Evolutionary conservation across 768 basidiomycete genomes (phyloP).

Genomic region (Auricularia cornea): DNA sequence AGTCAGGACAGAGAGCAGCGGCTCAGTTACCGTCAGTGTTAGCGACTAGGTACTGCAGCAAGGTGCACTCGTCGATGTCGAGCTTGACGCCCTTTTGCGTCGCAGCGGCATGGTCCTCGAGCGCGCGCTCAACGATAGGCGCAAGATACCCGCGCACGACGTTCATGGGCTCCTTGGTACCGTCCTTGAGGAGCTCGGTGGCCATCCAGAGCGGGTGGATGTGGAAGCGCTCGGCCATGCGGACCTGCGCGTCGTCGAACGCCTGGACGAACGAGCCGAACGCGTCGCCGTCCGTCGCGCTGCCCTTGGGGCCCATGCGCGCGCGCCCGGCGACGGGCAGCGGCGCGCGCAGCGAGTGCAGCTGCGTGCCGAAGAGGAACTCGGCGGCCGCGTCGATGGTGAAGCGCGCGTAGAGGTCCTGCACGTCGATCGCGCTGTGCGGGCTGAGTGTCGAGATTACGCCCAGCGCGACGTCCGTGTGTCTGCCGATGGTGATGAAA

Average conservation of each 20-base stretch:
- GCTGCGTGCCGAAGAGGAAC: slow-evolving; percentile 59
- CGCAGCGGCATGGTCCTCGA: slow-evolving; percentile 35
- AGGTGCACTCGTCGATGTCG: slow-evolving; percentile 45
- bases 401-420: slow-evolving; percentile 62
- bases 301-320: slow-evolving; percentile 47
- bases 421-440: slow-evolving; percentile 44
- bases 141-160: slow-evolving; percentile 42
- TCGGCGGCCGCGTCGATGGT: slow-evolving; percentile 65
- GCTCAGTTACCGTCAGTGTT: slow-evolving; percentile 55
- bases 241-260: slow-evolving; percentile 33
- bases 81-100: slow-evolving; percentile 29
- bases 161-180: slow-evolving; percentile 25
- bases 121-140: slow-evolving; percentile 48
- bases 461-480: slow-evolving; percentile 30
- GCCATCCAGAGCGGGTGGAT: slow-evolving; percentile 37
- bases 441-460: slow-evolving; percentile 36
- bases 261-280: slow-evolving; percentile 49
- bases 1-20: slow-evolving; percentile 1
- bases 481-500: slow-evolving; percentile 57
- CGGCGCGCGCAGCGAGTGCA: slow-evolving; percentile 49
- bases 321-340: slow-evolving; percentile 44
- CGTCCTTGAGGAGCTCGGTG: slow-evolving; percentile 33
- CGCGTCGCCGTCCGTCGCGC: slow-evolving; percentile 41
- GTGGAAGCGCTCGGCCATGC: slow-evolving; percentile 26
- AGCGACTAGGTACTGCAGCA: slow-evolving; percentile 59